Conservation (phyloP, 352 stramenopile species). For the Globisporangium carolinianum region DNA sequence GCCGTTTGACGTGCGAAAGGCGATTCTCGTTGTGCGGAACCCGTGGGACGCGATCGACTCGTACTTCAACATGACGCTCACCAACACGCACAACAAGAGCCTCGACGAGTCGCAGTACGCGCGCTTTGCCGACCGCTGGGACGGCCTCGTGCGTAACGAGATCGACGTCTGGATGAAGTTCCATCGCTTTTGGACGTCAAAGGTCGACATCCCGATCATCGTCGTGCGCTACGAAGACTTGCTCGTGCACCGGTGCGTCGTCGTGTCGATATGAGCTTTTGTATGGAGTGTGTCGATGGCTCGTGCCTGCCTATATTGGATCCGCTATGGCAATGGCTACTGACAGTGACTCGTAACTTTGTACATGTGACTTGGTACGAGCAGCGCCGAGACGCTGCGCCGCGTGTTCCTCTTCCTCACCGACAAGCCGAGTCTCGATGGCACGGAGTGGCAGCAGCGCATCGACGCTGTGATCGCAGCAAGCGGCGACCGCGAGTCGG, state of each 20-base stretch:
- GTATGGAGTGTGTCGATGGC: not conserved
- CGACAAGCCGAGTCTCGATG: constrained; percentile 50
- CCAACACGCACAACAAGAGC: constrained; percentile 91
- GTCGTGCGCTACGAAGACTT: constrained; percentile 91
- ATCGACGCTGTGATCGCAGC: constrained; percentile 58
- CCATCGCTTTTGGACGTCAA: constrained; percentile 86
- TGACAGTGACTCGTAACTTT: not conserved
- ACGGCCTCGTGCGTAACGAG: constrained; percentile 87
- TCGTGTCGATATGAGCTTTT: not conserved
- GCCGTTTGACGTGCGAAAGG: constrained; percentile 62
- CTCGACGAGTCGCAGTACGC: constrained; percentile 82
- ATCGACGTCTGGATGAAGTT: constrained; percentile 91
- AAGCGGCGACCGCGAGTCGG: constrained; percentile 41
- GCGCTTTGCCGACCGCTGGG: constrained; percentile 85
- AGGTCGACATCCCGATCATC: constrained; percentile 86
- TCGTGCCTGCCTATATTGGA: not conserved
- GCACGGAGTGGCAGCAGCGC: constrained; percentile 66
- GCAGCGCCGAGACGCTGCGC: constrained; percentile 60
- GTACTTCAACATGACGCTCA: constrained; percentile 98
- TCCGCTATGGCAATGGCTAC: not conserved
- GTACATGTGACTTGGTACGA: no score
- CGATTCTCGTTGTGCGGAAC: constrained; percentile 91
- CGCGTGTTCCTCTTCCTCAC: constrained; percentile 79
- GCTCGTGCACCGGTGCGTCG: constrained; percentile 53
- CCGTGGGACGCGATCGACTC: constrained; percentile 98